These are phyloP conservation scores for Fusarium citri DNA, from an alignment of 2,329 filamentous ascomycete genomes.

Conservation along the genomic window DNA sequence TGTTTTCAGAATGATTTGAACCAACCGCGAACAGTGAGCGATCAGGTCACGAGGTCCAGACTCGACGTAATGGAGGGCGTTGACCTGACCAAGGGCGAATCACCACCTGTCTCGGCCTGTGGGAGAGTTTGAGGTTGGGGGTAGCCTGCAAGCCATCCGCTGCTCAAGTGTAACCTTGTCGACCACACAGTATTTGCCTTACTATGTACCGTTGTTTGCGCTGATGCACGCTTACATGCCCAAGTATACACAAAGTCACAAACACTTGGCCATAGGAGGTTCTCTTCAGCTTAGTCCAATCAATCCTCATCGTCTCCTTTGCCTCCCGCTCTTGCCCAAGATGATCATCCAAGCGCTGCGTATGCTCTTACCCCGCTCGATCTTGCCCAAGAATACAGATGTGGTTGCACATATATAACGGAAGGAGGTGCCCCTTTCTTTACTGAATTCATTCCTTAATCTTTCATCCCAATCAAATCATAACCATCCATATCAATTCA, in stretches of 20 bases:
- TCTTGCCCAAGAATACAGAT: slow-evolving; percentile 25
- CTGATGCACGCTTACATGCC: neutral
- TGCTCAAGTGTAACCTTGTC: slow-evolving; percentile 35
- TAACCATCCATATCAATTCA: neutral
- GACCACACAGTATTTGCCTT: slow-evolving; percentile 31
- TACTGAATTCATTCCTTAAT: neutral
- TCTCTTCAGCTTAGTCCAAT: neutral
- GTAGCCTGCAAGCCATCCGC: slow-evolving; percentile 32
- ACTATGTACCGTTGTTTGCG: slow-evolving; percentile 32
- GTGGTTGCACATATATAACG: slow-evolving; percentile 34
- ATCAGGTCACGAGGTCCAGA: slow-evolving; percentile 28
- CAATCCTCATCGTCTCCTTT: slow-evolving; percentile 12
- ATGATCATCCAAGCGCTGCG: slow-evolving; percentile 35
- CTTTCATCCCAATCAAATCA: slow-evolving; percentile 16
- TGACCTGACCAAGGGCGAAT: slow-evolving; percentile 23
- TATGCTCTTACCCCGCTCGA: slow-evolving; percentile 43
- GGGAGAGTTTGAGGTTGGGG: slow-evolving; percentile 37
- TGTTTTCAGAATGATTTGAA: slow-evolving; percentile 33
- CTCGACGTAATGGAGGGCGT: slow-evolving; percentile 34
- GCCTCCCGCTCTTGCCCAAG: slow-evolving; percentile 7
- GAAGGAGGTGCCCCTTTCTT: slow-evolving; percentile 15
- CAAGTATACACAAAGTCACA: slow-evolving; percentile 17
- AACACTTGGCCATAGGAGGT: neutral
- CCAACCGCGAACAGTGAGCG: slow-evolving; percentile 18
- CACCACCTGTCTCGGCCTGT: slow-evolving; percentile 22